These are phyloP conservation scores for Globisporangium spinosum DNA, from an alignment of 352 stramenopile genomes.

Conservation along the genomic window DNA sequence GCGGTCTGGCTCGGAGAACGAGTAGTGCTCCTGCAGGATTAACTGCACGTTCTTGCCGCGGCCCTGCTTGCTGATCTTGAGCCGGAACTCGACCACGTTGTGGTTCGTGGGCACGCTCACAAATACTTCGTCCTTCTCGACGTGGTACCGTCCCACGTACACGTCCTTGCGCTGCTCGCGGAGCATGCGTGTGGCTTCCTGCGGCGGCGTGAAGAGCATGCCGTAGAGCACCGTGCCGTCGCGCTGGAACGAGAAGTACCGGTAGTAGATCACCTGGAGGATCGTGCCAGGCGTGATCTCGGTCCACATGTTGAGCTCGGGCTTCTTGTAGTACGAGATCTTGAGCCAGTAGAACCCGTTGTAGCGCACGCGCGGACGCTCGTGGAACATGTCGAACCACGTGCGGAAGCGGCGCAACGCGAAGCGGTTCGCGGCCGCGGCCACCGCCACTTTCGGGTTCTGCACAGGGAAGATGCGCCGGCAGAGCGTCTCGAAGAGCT, in stretches of 20 bases:
- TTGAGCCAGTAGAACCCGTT: slow-evolving; percentile 81
- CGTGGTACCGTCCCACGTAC: slow-evolving; percentile 50
- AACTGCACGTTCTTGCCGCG: slow-evolving; percentile 58
- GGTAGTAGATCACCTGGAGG: slow-evolving; percentile 80
- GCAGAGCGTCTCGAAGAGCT: slow-evolving; percentile 65
- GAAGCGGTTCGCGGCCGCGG: slow-evolving; percentile 48
- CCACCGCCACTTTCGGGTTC: slow-evolving; percentile 38
- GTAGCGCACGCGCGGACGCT: slow-evolving; percentile 65
- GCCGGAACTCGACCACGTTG: slow-evolving; percentile 66
- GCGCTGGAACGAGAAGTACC: slow-evolving; percentile 77
- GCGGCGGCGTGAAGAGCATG: slow-evolving; percentile 72
- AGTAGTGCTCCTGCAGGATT: slow-evolving; percentile 64
- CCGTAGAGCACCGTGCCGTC: slow-evolving; percentile 71
- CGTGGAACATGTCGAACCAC: slow-evolving; percentile 75
- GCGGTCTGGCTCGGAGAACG: slow-evolving; percentile 63
- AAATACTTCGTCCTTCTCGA: slow-evolving; percentile 61
- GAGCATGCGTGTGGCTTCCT: slow-evolving; percentile 40
- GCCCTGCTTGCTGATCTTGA: slow-evolving; percentile 42
- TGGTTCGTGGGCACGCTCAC: slow-evolving; percentile 68
- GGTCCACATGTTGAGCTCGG: slow-evolving; percentile 82
- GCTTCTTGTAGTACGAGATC: slow-evolving; percentile 83
- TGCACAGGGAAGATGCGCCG: slow-evolving; percentile 66
- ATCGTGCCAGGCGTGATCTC: slow-evolving; percentile 66
- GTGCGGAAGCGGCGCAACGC: slow-evolving; percentile 55
- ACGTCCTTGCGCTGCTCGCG: slow-evolving; percentile 36